Conservation (phyloP, 805 yeast genomes). For the Naumovozyma castellii region DNA sequence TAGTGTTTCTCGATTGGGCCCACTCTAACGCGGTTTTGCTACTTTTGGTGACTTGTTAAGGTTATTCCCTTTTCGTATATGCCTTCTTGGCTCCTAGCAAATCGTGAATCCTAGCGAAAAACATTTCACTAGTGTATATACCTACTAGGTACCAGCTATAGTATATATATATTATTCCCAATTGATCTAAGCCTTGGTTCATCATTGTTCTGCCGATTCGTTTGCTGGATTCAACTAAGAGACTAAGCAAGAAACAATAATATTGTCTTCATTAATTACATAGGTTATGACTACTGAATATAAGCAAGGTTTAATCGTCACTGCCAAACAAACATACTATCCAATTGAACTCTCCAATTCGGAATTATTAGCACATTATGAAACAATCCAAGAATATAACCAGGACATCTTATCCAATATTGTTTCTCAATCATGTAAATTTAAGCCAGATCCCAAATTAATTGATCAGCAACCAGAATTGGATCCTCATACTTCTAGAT, state of each 20-base stretch:
- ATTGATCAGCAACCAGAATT: constrained; percentile 86
- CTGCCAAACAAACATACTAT: constrained; percentile 41
- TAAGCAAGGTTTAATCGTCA: constrained; percentile 27
- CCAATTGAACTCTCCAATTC: constrained; percentile 40
- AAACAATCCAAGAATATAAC: constrained; percentile 41
- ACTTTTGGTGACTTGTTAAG: neutral
- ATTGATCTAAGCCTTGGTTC: no score
- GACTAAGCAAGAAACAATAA: no score
- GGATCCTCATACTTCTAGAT: constrained; percentile 55
- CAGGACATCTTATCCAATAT: constrained; percentile 38
- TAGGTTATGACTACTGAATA: neutral
- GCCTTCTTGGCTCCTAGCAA: neutral
- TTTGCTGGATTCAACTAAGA: no score
- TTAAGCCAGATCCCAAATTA: constrained; percentile 49
- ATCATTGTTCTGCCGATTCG: no score
- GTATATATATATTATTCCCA: no score
- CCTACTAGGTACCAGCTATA: no score
- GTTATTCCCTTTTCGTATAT: neutral
- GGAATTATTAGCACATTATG: constrained; percentile 41
- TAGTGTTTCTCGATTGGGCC: no score
- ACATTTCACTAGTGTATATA: no score
- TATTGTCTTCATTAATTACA: no score
- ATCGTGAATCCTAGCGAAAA: neutral
- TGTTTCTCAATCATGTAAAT: constrained; percentile 30
- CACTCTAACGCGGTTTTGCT: neutral